These are phyloP conservation scores for Lipomyces chichibuensis DNA, from an alignment of 805 yeast genomes.

Conservation along the genomic window DNA sequence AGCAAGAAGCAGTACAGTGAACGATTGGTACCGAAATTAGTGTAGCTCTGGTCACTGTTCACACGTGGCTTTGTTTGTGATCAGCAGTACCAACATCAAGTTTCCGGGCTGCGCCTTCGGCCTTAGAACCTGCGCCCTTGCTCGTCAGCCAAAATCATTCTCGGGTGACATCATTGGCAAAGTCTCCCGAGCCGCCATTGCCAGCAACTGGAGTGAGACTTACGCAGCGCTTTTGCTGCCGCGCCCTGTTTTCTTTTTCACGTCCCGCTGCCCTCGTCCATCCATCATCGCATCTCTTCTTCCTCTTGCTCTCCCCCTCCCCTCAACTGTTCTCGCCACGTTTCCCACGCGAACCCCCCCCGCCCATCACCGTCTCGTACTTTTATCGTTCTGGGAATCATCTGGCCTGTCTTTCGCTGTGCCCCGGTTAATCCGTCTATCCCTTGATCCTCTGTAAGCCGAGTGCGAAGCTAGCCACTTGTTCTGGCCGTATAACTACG, in stretches of 20 bases:
- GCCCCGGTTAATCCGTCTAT: neutral
- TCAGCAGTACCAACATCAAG: no score
- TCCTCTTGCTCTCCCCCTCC: neutral
- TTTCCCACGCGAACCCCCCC: slow-evolving; percentile 8
- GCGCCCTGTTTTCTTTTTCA: neutral
- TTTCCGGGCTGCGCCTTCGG: no score
- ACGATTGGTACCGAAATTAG: no score
- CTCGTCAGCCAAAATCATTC: no score
- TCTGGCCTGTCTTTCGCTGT: neutral
- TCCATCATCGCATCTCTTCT: slow-evolving; percentile 1
- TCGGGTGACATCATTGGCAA: neutral
- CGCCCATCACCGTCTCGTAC: neutral
- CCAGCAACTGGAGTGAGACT: no score
- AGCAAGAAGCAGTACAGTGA: no score
- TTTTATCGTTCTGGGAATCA: neutral
- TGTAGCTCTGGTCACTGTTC: neutral
- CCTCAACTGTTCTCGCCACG: slow-evolving; percentile 2
- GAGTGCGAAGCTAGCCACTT: neutral
- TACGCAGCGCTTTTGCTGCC: neutral
- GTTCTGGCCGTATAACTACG: neutral
- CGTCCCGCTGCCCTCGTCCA: neutral
- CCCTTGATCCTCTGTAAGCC: neutral
- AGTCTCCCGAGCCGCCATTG: neutral
- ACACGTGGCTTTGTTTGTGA: neutral
- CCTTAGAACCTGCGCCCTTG: no score